Evolutionary conservation across 2,329 filamentous ascomycete genomes (phyloP).

Genomic region (Microdochium bolleyi): DNA sequence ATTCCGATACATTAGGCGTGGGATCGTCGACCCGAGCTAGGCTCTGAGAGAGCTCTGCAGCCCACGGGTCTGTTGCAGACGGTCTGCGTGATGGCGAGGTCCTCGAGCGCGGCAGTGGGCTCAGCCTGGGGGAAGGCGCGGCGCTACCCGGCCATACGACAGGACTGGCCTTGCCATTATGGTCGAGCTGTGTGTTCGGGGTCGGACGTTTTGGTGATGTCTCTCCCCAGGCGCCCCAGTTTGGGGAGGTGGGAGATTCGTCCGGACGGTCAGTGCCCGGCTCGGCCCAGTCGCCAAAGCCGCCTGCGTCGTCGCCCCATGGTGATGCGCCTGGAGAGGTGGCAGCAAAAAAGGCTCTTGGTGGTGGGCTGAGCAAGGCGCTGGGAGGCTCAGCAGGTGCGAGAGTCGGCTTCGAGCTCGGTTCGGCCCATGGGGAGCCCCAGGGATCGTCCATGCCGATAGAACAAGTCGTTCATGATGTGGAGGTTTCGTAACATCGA

Average conservation of each 20-base stretch:
- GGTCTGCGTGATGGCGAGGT: constrained; percentile 22
- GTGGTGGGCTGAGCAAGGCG: constrained; percentile 30
- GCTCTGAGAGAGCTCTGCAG: constrained; percentile 20
- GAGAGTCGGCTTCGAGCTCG: constrained; percentile 20
- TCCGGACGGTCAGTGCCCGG: constrained; percentile 15
- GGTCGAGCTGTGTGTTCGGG: constrained; percentile 20
- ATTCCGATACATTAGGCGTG: constrained; percentile 3
- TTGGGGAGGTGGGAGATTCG: constrained; percentile 8
- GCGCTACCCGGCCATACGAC: constrained; percentile 30
- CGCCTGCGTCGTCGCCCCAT: constrained; percentile 30
- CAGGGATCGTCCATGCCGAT: constrained; percentile 54
- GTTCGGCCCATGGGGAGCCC: constrained; percentile 51
- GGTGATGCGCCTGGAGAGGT: constrained; percentile 24
- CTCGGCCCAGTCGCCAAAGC: constrained; percentile 27
- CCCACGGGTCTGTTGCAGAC: constrained; percentile 34
- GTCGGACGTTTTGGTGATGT: constrained; percentile 17
- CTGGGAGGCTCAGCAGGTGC: constrained; percentile 20
- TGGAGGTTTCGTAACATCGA: neutral
- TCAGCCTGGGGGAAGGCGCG: constrained; percentile 24
- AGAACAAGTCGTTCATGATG: constrained; percentile 20
- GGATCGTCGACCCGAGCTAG: constrained; percentile 5
- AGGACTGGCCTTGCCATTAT: constrained; percentile 24
- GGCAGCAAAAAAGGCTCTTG: constrained; percentile 30
- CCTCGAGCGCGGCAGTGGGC: constrained; percentile 19
- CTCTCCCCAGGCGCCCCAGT: constrained; percentile 23